phyloP scores from a whole-genome alignment of 495 filamentous ascomycete species.

The Penicillium samsonianum region DNA sequence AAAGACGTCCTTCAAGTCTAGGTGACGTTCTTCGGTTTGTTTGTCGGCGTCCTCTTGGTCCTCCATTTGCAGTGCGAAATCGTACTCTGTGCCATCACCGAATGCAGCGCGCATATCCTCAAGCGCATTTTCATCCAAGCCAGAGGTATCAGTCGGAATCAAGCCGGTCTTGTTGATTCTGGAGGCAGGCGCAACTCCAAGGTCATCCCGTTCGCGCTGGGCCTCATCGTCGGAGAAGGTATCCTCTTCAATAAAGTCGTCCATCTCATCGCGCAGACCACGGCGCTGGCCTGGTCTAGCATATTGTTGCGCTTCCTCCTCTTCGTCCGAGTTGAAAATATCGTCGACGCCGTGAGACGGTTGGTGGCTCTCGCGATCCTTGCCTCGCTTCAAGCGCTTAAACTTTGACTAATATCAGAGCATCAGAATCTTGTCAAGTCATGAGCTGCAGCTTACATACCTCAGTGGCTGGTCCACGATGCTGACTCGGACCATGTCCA shows the following conservation, averaged over 20 bases:
- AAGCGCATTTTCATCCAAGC: slow-evolving; percentile 85
- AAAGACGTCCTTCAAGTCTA: slow-evolving; percentile 97
- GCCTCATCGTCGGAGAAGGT: slow-evolving; percentile 85
- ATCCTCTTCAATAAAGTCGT: slow-evolving; percentile 96
- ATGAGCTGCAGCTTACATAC: slow-evolving; percentile 43
- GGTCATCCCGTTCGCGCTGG: slow-evolving; percentile 76
- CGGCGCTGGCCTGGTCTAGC: slow-evolving; percentile 53
- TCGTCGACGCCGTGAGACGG: slow-evolving; percentile 74
- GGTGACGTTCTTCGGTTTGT: slow-evolving; percentile 65
- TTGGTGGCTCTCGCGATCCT: slow-evolving; percentile 62
- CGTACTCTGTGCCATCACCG: slow-evolving; percentile 91
- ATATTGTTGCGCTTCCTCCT: slow-evolving; percentile 68
- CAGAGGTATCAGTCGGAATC: slow-evolving; percentile 65
- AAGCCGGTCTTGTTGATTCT: slow-evolving; percentile 59
- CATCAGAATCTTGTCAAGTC: not conserved
- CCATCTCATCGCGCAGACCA: slow-evolving; percentile 80
- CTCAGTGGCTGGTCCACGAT: slow-evolving; percentile 62
- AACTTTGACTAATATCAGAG: slow-evolving; percentile 68
- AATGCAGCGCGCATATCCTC: slow-evolving; percentile 96
- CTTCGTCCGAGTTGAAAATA: slow-evolving; percentile 91
- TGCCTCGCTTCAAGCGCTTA: slow-evolving; percentile 91
- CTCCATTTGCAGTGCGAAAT: slow-evolving; percentile 86
- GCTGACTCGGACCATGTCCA: slow-evolving; percentile 69
- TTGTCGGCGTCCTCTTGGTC: slow-evolving; percentile 68
- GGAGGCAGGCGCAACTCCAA: slow-evolving; percentile 76